Conservation (phyloP, 1,139 yeast species). For the Yamadazyma triangularis region DNA sequence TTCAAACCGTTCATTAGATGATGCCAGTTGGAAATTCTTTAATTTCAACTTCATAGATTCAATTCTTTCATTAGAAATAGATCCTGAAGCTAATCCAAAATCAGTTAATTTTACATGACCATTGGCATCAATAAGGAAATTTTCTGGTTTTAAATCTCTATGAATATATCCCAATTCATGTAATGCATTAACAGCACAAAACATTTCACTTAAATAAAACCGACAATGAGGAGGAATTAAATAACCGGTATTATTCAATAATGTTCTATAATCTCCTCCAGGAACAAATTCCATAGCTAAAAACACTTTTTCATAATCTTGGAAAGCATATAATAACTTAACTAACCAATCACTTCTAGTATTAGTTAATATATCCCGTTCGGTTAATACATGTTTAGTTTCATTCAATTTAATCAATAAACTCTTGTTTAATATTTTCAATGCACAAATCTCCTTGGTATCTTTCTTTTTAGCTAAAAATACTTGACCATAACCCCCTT, state of each 20-base stretch:
- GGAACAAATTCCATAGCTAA: conserved; percentile 99
- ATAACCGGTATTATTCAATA: conserved; percentile 88
- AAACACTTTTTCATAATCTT: conserved; percentile 84
- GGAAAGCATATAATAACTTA: conserved; percentile 89
- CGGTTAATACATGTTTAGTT: conserved; percentile 92
- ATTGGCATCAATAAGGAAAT: conserved; percentile 85
- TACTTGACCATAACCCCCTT: conserved; percentile 99
- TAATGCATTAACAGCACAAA: conserved; percentile 85
- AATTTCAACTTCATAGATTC: conserved; percentile 88
- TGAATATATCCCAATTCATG: conserved; percentile 96
- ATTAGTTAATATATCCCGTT: conserved; percentile 91
- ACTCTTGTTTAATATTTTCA: conserved; percentile 86
- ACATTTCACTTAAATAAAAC: conserved; percentile 94
- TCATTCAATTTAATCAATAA: conserved; percentile 86
- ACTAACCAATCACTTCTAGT: conserved; percentile 97
- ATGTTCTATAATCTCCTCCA: conserved; percentile 96
- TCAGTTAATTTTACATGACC: conserved; percentile 97
- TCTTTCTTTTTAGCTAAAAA: conserved; percentile 92
- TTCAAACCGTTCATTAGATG: conserved; percentile 44
- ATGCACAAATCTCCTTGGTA: conserved; percentile 92
- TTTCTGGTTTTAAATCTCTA: conserved; percentile 96
- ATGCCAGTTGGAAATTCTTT: conserved; percentile 64
- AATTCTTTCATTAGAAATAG: conserved; percentile 87
- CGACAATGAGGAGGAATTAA: conserved; percentile 94
- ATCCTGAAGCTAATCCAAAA: conserved; percentile 96